These are phyloP conservation scores for Cephaloascus fragrans DNA, from an alignment of 805 yeast species.

Conservation along the genomic window DNA sequence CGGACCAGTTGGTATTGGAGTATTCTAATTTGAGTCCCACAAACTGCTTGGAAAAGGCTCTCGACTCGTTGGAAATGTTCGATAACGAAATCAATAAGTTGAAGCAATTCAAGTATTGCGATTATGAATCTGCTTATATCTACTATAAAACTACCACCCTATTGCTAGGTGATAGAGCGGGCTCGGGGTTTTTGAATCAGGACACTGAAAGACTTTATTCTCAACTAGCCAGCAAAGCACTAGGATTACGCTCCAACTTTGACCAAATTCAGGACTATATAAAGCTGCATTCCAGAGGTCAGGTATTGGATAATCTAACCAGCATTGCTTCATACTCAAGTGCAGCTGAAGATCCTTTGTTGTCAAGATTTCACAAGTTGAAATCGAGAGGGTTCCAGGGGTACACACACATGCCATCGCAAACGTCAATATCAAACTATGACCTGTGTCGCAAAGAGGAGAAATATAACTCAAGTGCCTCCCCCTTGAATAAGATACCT, in stretches of 20 bases:
- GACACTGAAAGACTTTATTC: no score
- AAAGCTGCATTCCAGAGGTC: background rate
- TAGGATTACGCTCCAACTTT: background rate
- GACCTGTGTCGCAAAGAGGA: no score
- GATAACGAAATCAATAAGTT: conserved; percentile 20
- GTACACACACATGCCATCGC: background rate
- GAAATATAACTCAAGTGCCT: background rate
- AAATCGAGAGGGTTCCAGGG: background rate
- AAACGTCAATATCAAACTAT: background rate
- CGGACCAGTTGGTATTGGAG: background rate
- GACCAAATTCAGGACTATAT: background rate
- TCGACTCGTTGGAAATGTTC: conserved; percentile 17
- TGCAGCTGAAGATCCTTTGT: background rate
- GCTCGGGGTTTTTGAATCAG: no score
- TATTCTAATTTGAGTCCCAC: background rate
- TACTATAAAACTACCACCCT: conserved; percentile 6
- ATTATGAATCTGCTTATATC: conserved; percentile 24
- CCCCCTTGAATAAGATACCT: background rate
- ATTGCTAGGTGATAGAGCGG: background rate
- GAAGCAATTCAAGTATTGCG: conserved; percentile 21
- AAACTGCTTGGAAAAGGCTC: background rate
- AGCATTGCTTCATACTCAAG: background rate
- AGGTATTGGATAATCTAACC: no score
- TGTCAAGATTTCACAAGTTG: background rate
- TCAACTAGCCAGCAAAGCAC: no score